Evolutionary conservation across 2,329 filamentous ascomycete species (phyloP), one percentile per base, ranked within the genome.

Genomic region (Aureobasidium sp.): DNA sequence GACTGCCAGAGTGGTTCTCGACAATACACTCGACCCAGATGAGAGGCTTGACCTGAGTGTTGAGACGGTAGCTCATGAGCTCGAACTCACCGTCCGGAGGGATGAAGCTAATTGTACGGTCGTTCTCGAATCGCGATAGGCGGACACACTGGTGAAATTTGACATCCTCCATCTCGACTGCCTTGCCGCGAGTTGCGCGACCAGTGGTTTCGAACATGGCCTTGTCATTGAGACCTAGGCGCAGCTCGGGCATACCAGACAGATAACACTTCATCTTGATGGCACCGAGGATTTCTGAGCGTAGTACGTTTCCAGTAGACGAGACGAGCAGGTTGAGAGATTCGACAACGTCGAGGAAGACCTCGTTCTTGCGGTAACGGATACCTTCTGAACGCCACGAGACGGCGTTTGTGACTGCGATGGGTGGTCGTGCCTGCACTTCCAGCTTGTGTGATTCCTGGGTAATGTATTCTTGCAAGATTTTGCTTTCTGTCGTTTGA

Each of bases 261-360:
- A 99, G 82, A 73, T 99, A 99, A 78, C 94, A 99, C 78, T 99
- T 99, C 94, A 99, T 97, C 80, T 99, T 99, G 75, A 99, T 87
- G 47, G 94, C 92, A 61, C 94, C 94, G 27, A 99, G 81, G 69
- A 99, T 99, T 78, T 99, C 94, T 8, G 91, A 96, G 27, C 94
- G 88, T 64, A 99, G 80, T 5, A 99, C 94, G 72, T 96, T 97
- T 74, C 94, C 94, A 69, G 91, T 95, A 61, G 92, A 85, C 60
- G 91, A 95, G 22, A 99, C 94, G 22, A 99, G 85, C 39, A 99
- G 85, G 77, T 99, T 99, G 70, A 99, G 85, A 53, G 90, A 96
- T 77, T 99, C 94, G 69, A 99, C 86, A 37, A 99, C 94, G 69
- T 99, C 94, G 65, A 99, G 82, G 81, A 99, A 99, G 64, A 99